Conservation (phyloP, 2,329 filamentous ascomycete genomes). For the Elsinoe australis region DNA sequence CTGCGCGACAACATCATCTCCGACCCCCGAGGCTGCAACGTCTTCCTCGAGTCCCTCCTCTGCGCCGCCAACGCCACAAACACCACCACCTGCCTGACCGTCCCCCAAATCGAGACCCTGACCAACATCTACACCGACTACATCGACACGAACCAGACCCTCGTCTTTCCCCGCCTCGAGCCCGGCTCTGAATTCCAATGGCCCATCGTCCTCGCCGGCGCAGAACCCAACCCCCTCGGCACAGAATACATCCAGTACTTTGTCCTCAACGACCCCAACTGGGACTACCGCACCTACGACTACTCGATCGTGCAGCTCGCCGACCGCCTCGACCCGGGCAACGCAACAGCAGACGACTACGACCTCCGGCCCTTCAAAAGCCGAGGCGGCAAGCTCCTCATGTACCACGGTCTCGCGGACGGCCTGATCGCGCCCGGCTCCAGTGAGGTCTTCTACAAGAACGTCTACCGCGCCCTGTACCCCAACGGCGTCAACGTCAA, state of each 20-base stretch:
- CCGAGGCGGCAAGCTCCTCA: conserved; percentile 36
- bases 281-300: conserved; percentile 35
- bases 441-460: conserved; percentile 46
- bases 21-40: conserved; percentile 39
- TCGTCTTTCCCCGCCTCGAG: conserved; percentile 36
- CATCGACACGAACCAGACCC: conserved; percentile 35
- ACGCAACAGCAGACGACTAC: conserved; percentile 43
- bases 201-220: conserved; percentile 32
- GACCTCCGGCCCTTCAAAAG: conserved; percentile 42
- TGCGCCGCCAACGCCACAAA: conserved; percentile 29
- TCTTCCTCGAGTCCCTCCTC: conserved; percentile 37
- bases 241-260: conserved; percentile 38
- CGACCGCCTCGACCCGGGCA: conserved; percentile 39
- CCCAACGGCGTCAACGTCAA: conserved; percentile 30
- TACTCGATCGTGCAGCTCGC: conserved; percentile 35
- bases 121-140: conserved; percentile 39
- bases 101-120: conserved; percentile 38
- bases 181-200: conserved; percentile 35
- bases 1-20: conserved; percentile 45
- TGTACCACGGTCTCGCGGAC: conserved; percentile 41
- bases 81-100: conserved; percentile 37
- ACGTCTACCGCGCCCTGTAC: conserved; percentile 34
- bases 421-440: conserved; percentile 44
- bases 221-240: conserved; percentile 33
- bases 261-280: conserved; percentile 33